Percentiles rank a stretch among this genome's conserved stretches.
Evolutionary conservation across 179 eudicot species (phyloP).

Genomic region (Camellia oleifera): DNA sequence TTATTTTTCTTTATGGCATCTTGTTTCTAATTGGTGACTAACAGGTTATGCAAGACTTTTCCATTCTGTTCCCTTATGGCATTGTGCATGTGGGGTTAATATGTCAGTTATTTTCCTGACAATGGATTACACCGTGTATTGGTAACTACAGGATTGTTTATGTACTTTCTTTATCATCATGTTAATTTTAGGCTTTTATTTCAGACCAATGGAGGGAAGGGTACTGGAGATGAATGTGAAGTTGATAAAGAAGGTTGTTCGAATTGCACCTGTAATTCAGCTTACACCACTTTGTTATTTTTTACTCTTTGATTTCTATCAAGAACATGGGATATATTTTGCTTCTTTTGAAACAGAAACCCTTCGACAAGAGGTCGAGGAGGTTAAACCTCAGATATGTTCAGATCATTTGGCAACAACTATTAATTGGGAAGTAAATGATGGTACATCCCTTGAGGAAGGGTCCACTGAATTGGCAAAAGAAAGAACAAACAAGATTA

Average conservation of each 20-base stretch:
- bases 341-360: slow-evolving; percentile 25
- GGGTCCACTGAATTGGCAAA: slow-evolving; percentile 17
- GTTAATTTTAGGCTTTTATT: slow-evolving; percentile 11
- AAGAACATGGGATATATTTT: slow-evolving; percentile 1
- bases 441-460: slow-evolving; percentile 16
- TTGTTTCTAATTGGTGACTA: too few relatives aligned
- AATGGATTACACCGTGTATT: background rate
- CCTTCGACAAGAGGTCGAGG: slow-evolving; percentile 15
- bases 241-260: slow-evolving; percentile 37
- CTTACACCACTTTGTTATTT: background rate
- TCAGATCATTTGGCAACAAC: slow-evolving; percentile 13
- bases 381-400: slow-evolving; percentile 21
- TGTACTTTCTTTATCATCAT: background rate
- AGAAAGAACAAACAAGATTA: slow-evolving; percentile 38
- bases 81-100: background rate
- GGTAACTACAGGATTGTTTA: background rate
- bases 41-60: too few relatives aligned
- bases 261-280: background rate
- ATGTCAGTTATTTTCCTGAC: background rate
- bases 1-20: too few relatives aligned
- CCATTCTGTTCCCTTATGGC: background rate
- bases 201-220: slow-evolving; percentile 38
- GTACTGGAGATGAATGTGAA: slow-evolving; percentile 15
- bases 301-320: background rate
- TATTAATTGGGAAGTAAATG: slow-evolving; percentile 18